phyloP scores from a whole-genome alignment of 176 grass and related monocot genomes.

The Lolium rigidum region DNA sequence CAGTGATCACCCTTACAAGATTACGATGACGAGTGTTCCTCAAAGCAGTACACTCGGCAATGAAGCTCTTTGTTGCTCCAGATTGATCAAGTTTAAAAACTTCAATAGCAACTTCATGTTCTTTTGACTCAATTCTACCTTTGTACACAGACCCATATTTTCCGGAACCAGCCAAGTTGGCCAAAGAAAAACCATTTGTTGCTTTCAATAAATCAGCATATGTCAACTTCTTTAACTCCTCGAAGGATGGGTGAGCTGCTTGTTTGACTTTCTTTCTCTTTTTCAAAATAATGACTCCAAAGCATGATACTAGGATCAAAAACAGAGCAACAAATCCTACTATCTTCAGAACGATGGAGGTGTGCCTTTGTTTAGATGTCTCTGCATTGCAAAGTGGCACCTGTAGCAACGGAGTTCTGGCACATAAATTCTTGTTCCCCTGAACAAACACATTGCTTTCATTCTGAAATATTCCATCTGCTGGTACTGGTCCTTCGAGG shows the following conservation, averaged over 20 bases:
- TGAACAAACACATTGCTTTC: constrained; percentile 18
- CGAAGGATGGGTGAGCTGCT: neutral
- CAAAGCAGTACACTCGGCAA: constrained; percentile 57
- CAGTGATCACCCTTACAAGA: constrained; percentile 49
- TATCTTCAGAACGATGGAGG: neutral
- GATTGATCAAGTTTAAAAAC: constrained; percentile 55
- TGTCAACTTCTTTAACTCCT: constrained; percentile 26
- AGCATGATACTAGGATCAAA: neutral
- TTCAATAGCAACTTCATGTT: constrained; percentile 47
- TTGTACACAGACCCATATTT: constrained; percentile 56
- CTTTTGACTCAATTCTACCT: constrained; percentile 19
- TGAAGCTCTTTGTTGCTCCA: constrained; percentile 44
- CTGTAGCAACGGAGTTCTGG: neutral
- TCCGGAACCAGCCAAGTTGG: constrained; percentile 49
- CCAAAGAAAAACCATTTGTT: constrained; percentile 41
- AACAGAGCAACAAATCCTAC: neutral
- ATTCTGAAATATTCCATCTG: constrained; percentile 46
- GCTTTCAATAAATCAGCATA: constrained; percentile 46
- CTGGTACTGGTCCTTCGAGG: constrained; percentile 46
- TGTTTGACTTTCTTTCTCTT: constrained; percentile 18
- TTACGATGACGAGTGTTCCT: constrained; percentile 60
- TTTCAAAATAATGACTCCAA: neutral
- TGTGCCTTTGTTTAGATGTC: neutral
- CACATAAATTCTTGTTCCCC: constrained; percentile 48
- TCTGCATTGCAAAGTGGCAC: constrained; percentile 31